Conservation (phyloP, 2,329 filamentous ascomycete species). For the Aspergillus sp. region DNA sequence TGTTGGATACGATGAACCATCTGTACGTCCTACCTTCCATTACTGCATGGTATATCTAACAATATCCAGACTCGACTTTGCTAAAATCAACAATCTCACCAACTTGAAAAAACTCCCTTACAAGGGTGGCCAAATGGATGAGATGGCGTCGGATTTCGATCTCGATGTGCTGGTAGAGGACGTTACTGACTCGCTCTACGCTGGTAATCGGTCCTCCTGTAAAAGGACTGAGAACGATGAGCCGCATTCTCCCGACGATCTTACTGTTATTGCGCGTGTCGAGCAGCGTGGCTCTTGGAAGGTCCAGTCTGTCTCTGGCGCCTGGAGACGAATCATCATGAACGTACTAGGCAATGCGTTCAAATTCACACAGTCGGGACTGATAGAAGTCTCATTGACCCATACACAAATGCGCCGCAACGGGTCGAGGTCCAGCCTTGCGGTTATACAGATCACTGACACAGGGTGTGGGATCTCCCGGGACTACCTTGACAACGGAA, state of each 20-base stretch:
- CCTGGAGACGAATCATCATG: constrained; percentile 38
- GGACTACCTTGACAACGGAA: constrained; percentile 56
- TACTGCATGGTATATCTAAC: not conserved
- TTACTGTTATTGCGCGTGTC: constrained; percentile 30
- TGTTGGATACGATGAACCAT: constrained; percentile 50
- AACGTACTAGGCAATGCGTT: constrained; percentile 39
- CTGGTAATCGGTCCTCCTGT: constrained; percentile 15
- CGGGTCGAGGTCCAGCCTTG: constrained; percentile 14
- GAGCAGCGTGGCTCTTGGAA: constrained; percentile 31
- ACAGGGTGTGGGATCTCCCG: constrained; percentile 63
- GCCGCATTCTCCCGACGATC: constrained; percentile 1
- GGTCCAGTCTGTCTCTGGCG: constrained; percentile 29
- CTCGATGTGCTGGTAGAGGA: constrained; percentile 32
- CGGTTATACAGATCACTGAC: constrained; percentile 53
- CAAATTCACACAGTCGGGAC: constrained; percentile 36
- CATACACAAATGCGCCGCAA: constrained; percentile 12
- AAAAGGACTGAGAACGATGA: not conserved
- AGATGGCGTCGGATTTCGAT: constrained; percentile 31
- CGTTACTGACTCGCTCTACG: constrained; percentile 29
- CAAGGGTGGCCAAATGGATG: constrained; percentile 15
- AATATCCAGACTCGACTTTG: constrained; percentile 29
- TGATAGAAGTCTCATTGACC: constrained; percentile 31
- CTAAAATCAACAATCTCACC: constrained; percentile 36
- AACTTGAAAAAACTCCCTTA: constrained; percentile 13
- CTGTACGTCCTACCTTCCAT: constrained; percentile 19